Percentiles rank a stretch among this genome's conserved stretches.
Evolutionary conservation across 805 yeast species (phyloP).

Genomic region (Tetrapisispora phaffii): DNA sequence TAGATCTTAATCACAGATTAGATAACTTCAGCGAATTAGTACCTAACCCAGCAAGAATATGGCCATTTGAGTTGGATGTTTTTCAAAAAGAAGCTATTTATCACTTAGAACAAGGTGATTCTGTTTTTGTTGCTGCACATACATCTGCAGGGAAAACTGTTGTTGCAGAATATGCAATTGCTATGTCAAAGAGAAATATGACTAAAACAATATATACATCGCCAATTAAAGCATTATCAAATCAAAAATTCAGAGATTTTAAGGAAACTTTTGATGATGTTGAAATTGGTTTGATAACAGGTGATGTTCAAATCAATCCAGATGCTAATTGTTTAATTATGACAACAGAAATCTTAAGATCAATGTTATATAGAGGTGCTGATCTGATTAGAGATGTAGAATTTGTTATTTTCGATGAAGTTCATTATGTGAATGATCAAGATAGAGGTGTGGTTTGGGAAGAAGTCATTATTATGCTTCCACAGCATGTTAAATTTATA

Average conservation of each 20-base stretch:
- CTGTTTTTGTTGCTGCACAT: conserved; percentile 97
- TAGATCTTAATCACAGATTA: conserved; percentile 73
- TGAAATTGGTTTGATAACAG: conserved; percentile 91
- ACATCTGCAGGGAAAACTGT: conserved; percentile 98
- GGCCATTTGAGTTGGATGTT: conserved; percentile 92
- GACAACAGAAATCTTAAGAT: conserved; percentile 94
- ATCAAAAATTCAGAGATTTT: conserved; percentile 85
- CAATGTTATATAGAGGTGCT: conserved; percentile 94
- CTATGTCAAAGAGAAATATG: conserved; percentile 93
- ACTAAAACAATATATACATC: conserved; percentile 94
- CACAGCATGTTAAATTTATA: conserved; percentile 90
- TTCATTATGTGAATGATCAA: conserved; percentile 92
- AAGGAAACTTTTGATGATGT: conserved; percentile 66
- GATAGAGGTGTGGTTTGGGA: conserved; percentile 99
- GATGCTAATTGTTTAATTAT: conserved; percentile 92
- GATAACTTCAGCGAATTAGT: conserved; percentile 80
- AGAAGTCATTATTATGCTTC: conserved; percentile 94
- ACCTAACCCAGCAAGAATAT: conserved; percentile 84
- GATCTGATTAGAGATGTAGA: conserved; percentile 94
- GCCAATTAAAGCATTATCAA: conserved; percentile 84
- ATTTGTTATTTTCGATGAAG: conserved; percentile 95
- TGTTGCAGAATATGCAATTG: conserved; percentile 96
- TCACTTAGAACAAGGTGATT: conserved; percentile 94
- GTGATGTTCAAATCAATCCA: conserved; percentile 95
- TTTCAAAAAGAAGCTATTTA: conserved; percentile 96